Conservation (phyloP, 2,329 filamentous ascomycete genomes). For the Basipetospora chlamydospora region DNA sequence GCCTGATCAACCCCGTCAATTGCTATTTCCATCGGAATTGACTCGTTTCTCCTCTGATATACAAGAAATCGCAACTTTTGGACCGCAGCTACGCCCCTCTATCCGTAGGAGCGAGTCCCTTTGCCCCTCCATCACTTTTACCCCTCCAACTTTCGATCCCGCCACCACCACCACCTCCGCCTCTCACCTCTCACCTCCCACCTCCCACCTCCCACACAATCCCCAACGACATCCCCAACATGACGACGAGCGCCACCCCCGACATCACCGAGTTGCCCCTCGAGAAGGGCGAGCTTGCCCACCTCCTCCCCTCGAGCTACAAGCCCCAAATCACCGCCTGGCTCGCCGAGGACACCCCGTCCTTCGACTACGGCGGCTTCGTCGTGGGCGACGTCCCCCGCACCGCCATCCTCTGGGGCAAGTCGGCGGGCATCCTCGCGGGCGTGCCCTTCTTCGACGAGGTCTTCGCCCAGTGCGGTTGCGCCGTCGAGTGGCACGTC, state of each 20-base stretch:
- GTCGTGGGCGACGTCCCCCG: constrained; percentile 65
- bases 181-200: too few species aligned
- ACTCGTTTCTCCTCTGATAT: too few species aligned
- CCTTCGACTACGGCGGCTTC: constrained; percentile 93
- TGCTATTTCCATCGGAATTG: too few species aligned
- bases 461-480: constrained; percentile 79
- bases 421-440: constrained; percentile 67
- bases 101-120: too few species aligned
- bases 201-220: not conserved
- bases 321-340: constrained; percentile 67
- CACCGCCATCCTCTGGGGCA: constrained; percentile 53
- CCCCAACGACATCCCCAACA: not conserved
- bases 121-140: too few species aligned
- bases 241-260: constrained; percentile 3
- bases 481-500: constrained; percentile 80
- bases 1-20: too few species aligned
- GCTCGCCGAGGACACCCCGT: constrained; percentile 93
- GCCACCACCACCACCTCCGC: too few species aligned
- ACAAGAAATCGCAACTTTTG: too few species aligned
- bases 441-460: constrained; percentile 93
- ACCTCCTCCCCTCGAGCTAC: constrained; percentile 76
- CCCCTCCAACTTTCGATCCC: too few species aligned
- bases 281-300: constrained; percentile 31
- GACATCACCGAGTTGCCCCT: constrained; percentile 8
- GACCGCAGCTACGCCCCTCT: too few species aligned